These are phyloP conservation scores for Favolaschia claudopus DNA, from an alignment of 768 basidiomycete genomes.

Conservation along the genomic window DNA sequence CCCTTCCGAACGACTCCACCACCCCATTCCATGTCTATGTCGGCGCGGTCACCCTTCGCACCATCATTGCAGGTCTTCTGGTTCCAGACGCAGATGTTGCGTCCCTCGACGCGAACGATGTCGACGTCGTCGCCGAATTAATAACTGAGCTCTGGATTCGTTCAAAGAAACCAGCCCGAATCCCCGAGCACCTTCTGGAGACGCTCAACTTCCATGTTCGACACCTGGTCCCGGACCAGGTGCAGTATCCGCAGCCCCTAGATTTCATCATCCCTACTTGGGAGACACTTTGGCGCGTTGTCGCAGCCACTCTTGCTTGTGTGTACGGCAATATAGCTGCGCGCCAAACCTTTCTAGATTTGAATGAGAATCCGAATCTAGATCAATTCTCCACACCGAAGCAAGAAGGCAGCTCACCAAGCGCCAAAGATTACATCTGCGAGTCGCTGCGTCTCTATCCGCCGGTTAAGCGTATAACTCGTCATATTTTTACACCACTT, in stretches of 20 bases:
- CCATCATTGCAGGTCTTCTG: conserved; percentile 52
- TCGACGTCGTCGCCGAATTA: conserved; percentile 44
- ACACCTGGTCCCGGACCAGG: conserved; percentile 47
- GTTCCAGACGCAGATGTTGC: conserved; percentile 36
- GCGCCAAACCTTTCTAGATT: conserved; percentile 41
- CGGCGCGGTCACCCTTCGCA: conserved; percentile 52
- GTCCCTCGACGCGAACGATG: conserved; percentile 38
- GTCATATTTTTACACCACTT: background rate
- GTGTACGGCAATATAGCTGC: conserved; percentile 36
- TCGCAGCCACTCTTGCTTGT: conserved; percentile 53
- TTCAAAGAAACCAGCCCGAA: conserved; percentile 45
- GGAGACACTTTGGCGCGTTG: conserved; percentile 70
- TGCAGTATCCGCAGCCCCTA: conserved; percentile 47
- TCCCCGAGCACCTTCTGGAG: conserved; percentile 41
- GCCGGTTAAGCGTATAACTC: conserved; percentile 57
- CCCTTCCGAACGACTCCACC: conserved; percentile 21
- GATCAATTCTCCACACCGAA: conserved; percentile 34
- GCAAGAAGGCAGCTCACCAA: conserved; percentile 28
- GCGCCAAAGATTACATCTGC: conserved; percentile 44
- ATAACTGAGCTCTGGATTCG: conserved; percentile 58
- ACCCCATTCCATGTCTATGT: conserved; percentile 48
- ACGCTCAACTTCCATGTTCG: conserved; percentile 46
- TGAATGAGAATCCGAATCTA: conserved; percentile 40
- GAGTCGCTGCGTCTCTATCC: conserved; percentile 61
- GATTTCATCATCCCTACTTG: conserved; percentile 65